A percentile compares a stretch with the other conserved stretches of the same genome.
Evolutionary conservation across 1,284 basidiomycete genomes (phyloP).

Genomic region (Papiliotrema laurentii): DNA sequence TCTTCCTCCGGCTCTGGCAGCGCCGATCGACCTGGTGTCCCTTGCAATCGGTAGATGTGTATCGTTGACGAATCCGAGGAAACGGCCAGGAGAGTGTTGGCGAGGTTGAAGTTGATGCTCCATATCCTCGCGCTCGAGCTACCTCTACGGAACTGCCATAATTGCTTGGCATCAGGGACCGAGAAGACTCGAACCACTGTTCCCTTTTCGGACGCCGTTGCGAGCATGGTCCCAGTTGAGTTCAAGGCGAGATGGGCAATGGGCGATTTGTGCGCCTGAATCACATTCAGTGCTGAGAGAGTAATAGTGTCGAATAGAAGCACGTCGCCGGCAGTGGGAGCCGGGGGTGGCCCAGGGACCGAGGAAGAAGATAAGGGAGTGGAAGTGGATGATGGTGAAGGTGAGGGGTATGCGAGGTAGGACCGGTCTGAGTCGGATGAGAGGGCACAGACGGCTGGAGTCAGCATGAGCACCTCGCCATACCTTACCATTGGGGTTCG

Average conservation of each 20-base stretch:
- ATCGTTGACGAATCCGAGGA: conserved; percentile 92
- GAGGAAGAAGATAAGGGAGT: conserved; percentile 52
- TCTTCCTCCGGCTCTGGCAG: conserved; percentile 2
- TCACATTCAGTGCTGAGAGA: conserved; percentile 86
- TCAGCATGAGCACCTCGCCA: conserved; percentile 7
- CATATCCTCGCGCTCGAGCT: conserved; percentile 82
- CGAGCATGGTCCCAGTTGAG: conserved; percentile 80
- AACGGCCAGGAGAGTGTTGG: conserved; percentile 79
- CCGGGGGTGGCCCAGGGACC: conserved; percentile 45
- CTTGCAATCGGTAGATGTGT: conserved; percentile 82
- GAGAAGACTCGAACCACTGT: conserved; percentile 95
- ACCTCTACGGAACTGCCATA: conserved; percentile 92
- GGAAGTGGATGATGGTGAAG: conserved; percentile 73
- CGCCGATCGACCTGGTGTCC: conserved; percentile 3
- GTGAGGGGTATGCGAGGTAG: conserved; percentile 93
- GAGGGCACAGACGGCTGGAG: conserved; percentile 82
- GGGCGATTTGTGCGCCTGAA: conserved; percentile 94
- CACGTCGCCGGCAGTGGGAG: conserved; percentile 72
- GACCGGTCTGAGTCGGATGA: conserved; percentile 94
- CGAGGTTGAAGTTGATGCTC: conserved; percentile 86
- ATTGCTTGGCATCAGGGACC: conserved; percentile 82
- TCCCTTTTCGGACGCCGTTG: conserved; percentile 91
- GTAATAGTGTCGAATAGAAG: conserved; percentile 89
- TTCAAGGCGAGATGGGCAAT: conserved; percentile 86
- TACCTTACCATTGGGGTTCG: conserved; percentile 79